Conservation (phyloP, 371 early-diverging fungal species). For the Saksenaea vasiformis region DNA sequence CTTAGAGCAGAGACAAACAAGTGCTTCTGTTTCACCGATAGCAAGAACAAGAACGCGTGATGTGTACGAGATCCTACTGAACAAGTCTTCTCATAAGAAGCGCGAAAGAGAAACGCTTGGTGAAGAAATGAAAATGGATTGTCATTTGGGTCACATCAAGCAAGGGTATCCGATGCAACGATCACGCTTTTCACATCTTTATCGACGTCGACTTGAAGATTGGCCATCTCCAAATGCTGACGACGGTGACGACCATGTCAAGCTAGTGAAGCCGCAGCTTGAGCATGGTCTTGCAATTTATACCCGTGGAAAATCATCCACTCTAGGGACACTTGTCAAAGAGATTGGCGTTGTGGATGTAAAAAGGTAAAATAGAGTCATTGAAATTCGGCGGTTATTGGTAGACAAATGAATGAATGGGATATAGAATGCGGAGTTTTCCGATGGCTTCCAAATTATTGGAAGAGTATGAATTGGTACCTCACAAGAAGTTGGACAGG, state of each 20-base stretch:
- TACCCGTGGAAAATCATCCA: not conserved
- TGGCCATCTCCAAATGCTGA: not conserved
- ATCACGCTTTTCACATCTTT: not conserved
- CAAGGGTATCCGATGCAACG: not conserved
- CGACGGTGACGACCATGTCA: not conserved
- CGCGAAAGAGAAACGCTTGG: not conserved
- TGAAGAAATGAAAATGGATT: not conserved
- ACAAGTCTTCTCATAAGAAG: not conserved
- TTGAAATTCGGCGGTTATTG: not conserved
- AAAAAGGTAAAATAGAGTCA: not conserved
- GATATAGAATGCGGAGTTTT: not conserved
- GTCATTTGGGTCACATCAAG: not conserved
- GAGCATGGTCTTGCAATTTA: slow-evolving; percentile 11
- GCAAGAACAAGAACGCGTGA: not conserved
- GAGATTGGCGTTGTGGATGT: slow-evolving; percentile 3
- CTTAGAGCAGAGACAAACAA: not conserved
- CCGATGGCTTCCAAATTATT: slow-evolving; percentile 10
- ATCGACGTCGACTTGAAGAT: not conserved
- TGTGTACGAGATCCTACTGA: not conserved
- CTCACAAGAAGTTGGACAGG: slow-evolving; percentile 7
- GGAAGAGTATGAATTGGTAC: not conserved
- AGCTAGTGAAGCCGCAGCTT: not conserved
- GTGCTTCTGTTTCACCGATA: not conserved
- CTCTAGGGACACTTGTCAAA: not conserved
- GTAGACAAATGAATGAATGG: not conserved